phyloP scores from a whole-genome alignment of 139 green algal species.

The Closterium sp. region DNA sequence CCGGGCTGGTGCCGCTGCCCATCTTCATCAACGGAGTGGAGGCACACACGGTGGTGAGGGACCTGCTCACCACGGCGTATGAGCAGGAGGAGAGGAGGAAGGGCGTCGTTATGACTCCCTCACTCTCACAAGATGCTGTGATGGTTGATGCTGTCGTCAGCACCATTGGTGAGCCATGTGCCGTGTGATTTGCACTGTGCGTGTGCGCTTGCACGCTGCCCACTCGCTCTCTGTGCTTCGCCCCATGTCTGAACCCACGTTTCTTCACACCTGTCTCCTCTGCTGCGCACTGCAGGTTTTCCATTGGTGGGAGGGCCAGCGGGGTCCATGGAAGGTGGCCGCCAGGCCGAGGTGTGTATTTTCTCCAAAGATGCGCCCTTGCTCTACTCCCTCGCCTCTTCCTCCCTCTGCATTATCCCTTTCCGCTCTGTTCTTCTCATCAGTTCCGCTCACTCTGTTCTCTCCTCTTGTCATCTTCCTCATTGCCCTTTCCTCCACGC shows the following conservation, averaged over 20 bases:
- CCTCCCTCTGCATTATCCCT: too few relatives aligned
- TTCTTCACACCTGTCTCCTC: too few relatives aligned
- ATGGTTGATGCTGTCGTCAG: conserved; percentile 82
- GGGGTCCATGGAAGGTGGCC: conserved; percentile 87
- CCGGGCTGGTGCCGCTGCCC: conserved; percentile 52
- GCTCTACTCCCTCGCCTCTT: background rate
- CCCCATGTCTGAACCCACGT: too few relatives aligned
- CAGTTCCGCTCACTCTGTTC: background rate
- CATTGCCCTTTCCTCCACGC: background rate
- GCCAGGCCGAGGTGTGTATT: conserved; percentile 54
- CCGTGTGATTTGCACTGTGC: conserved; percentile 61
- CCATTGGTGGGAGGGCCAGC: conserved; percentile 92
- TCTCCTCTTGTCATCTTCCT: background rate
- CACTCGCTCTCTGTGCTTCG: too few relatives aligned
- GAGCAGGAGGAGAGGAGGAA: conserved; percentile 57
- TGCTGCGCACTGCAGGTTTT: conserved; percentile 79
- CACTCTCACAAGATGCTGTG: conserved; percentile 29
- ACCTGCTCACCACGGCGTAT: conserved; percentile 73
- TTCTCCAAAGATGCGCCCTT: too few relatives aligned
- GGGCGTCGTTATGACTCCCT: conserved; percentile 23
- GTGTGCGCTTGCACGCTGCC: too few relatives aligned
- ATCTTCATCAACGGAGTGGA: conserved; percentile 94
- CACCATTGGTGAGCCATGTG: conserved; percentile 39
- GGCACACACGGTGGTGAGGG: conserved; percentile 91
- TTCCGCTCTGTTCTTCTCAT: background rate